Evolutionary conservation across 495 filamentous ascomycete species (phyloP).

Genomic region (Aspergillus sclerotioniger): DNA sequence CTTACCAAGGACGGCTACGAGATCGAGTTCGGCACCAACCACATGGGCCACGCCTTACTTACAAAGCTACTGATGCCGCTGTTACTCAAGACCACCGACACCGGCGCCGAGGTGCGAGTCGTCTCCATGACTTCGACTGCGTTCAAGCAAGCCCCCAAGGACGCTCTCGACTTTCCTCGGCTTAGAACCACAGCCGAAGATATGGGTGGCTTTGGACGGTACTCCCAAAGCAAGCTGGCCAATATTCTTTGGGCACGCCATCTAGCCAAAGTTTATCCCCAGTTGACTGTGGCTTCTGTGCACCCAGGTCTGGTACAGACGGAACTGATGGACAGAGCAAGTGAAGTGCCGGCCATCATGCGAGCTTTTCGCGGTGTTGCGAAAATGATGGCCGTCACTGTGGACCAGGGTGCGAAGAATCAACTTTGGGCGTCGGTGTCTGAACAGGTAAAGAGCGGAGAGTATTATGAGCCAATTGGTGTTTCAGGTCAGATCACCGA

Average conservation of each 20-base stretch:
- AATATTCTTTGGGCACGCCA: constrained; percentile 44
- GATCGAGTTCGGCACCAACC: constrained; percentile 61
- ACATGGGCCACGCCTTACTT: constrained; percentile 58
- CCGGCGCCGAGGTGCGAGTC: constrained; percentile 26
- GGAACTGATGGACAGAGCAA: constrained; percentile 28
- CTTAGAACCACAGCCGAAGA: not conserved
- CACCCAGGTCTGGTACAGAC: constrained; percentile 38
- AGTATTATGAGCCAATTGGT: constrained; percentile 49
- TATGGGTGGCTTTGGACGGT: constrained; percentile 23
- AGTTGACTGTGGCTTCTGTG: constrained; percentile 32
- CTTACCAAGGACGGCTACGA: constrained; percentile 59
- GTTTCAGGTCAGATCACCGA: no score
- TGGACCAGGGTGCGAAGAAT: constrained; percentile 39
- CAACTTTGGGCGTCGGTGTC: constrained; percentile 49
- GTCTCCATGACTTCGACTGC: constrained; percentile 34
- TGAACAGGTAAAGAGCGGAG: constrained; percentile 33
- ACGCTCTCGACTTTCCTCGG: constrained; percentile 46
- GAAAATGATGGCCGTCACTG: not conserved
- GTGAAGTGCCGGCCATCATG: not conserved
- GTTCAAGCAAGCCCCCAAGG: constrained; percentile 36
- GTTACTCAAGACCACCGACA: constrained; percentile 34
- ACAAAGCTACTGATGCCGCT: constrained; percentile 50
- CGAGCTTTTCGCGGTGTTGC: constrained; percentile 4
- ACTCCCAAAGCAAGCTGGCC: constrained; percentile 49
- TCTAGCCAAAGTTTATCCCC: constrained; percentile 39